phyloP scores from a whole-genome alignment of 1,284 basidiomycete genomes.

The Papiliotrema fonsecae region DNA sequence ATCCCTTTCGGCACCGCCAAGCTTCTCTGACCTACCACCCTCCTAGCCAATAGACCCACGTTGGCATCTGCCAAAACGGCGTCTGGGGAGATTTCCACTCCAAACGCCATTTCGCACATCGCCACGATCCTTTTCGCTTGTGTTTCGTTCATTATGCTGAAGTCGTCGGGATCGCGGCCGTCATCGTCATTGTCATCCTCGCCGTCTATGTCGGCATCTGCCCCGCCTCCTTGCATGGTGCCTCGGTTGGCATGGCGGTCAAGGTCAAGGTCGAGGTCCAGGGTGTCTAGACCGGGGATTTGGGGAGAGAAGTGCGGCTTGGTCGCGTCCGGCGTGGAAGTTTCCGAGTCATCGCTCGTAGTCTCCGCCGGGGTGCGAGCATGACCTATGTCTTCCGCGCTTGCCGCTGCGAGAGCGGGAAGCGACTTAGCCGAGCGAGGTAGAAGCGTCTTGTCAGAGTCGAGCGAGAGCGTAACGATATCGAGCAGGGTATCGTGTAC shows the following conservation, averaged over 20 bases:
- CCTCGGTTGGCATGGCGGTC: too few relatives aligned
- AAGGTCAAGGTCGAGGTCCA: conserved; percentile 2
- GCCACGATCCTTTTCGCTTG: conserved; percentile 83
- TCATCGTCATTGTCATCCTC: conserved; percentile 22
- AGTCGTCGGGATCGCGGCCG: conserved; percentile 74
- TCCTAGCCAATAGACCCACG: conserved; percentile 68
- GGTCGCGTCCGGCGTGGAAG: not conserved
- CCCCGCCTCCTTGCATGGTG: conserved; percentile 6
- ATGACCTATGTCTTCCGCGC: not conserved
- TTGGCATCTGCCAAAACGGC: conserved; percentile 94
- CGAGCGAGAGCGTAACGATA: conserved; percentile 79
- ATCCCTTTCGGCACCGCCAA: conserved; percentile 10
- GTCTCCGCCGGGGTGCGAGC: not conserved
- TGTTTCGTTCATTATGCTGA: conserved; percentile 82
- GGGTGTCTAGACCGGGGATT: not conserved
- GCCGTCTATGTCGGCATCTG: conserved; percentile 2
- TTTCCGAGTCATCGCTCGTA: not conserved
- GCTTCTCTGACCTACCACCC: conserved; percentile 76
- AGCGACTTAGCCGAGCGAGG: conserved; percentile 56
- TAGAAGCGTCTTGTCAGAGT: conserved; percentile 74
- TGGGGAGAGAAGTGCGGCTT: too few relatives aligned
- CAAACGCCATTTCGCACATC: conserved; percentile 73
- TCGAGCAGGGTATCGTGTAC: conserved; percentile 64
- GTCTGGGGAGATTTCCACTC: conserved; percentile 79
- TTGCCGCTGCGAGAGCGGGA: conserved; percentile 5